Conservation (phyloP, 2,329 filamentous ascomycete genomes). For the Xylaria multiplex region DNA sequence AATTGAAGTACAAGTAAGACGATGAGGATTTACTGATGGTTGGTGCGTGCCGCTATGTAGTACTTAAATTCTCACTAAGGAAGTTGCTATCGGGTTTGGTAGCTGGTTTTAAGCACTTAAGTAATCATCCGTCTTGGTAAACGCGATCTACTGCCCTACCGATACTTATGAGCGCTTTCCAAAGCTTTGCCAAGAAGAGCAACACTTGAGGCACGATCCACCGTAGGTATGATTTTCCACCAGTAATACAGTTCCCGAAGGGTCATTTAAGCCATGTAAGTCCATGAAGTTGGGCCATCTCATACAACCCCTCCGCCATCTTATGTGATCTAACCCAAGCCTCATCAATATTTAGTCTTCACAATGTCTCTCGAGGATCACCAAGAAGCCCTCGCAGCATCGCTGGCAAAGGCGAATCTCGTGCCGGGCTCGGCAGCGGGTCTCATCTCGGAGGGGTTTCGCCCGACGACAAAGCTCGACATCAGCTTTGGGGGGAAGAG, state of each 20-base stretch:
- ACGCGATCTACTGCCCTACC: background rate
- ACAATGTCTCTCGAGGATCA: constrained; percentile 42
- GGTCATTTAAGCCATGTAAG: background rate
- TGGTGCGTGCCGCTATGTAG: background rate
- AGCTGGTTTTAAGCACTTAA: background rate
- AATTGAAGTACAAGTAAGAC: constrained; percentile 26
- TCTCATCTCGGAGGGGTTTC: constrained; percentile 56
- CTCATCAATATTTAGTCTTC: background rate
- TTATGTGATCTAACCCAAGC: background rate
- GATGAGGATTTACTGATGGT: constrained; percentile 18
- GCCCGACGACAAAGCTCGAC: constrained; percentile 53
- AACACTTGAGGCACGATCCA: constrained; percentile 26
- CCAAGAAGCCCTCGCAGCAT: constrained; percentile 42
- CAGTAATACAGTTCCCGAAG: constrained; percentile 25
- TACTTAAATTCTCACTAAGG: background rate
- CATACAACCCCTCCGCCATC: background rate
- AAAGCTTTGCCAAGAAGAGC: constrained; percentile 26
- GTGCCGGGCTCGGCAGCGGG: constrained; percentile 53
- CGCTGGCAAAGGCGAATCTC: constrained; percentile 53
- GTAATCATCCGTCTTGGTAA: background rate
- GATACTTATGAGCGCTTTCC: background rate
- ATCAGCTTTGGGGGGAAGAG: constrained; percentile 51
- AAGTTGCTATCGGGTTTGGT: background rate
- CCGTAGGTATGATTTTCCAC: constrained; percentile 32
- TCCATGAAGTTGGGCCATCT: constrained; percentile 2